phyloP scores from a whole-genome alignment of 192 early-diverging fungal species.

The Irineochytrium annulatum region DNA sequence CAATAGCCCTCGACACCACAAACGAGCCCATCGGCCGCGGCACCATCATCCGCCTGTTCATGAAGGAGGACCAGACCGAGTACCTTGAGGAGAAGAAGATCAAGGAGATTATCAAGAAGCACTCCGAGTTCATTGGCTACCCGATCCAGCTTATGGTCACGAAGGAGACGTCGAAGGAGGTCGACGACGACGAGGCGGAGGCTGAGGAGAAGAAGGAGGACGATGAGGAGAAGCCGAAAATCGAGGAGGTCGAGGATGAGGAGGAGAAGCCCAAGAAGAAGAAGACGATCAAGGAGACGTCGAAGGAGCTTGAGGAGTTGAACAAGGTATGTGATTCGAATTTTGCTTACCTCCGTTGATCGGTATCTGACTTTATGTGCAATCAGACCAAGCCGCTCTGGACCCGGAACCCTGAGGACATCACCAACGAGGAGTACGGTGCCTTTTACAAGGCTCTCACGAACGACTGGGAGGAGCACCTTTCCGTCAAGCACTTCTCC shows the following conservation, averaged over 20 bases:
- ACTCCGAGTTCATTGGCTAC: conserved; percentile 99
- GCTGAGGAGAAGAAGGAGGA: conserved; percentile 69
- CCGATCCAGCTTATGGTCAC: conserved; percentile 94
- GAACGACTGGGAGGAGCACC: conserved; percentile 99
- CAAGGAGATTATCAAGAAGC: conserved; percentile 99
- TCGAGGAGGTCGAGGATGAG: conserved; percentile 57
- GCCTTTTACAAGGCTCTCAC: conserved; percentile 97
- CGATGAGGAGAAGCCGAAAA: conserved; percentile 45
- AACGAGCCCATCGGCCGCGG: conserved; percentile 92
- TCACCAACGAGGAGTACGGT: conserved; percentile 94
- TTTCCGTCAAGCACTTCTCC: conserved; percentile 97
- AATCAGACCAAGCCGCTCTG: conserved; percentile 85
- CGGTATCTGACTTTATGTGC: background rate
- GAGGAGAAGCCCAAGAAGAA: conserved; percentile 73
- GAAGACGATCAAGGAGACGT: conserved; percentile 74
- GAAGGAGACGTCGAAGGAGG: conserved; percentile 98
- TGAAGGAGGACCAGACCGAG: conserved; percentile 98
- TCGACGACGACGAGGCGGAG: conserved; percentile 82
- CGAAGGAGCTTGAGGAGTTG: conserved; percentile 91
- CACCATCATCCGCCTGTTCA: conserved; percentile 88
- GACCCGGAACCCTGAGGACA: conserved; percentile 98
- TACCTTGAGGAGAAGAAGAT: conserved; percentile 99
- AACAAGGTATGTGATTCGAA: conserved; percentile 65
- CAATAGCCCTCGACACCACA: conserved; percentile 73
- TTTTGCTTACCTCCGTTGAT: background rate